Percentiles rank a stretch among this genome's conserved stretches.
phyloP scores from a whole-genome alignment of 2,329 filamentous ascomycete genomes.

The Talaromyces piceae region DNA sequence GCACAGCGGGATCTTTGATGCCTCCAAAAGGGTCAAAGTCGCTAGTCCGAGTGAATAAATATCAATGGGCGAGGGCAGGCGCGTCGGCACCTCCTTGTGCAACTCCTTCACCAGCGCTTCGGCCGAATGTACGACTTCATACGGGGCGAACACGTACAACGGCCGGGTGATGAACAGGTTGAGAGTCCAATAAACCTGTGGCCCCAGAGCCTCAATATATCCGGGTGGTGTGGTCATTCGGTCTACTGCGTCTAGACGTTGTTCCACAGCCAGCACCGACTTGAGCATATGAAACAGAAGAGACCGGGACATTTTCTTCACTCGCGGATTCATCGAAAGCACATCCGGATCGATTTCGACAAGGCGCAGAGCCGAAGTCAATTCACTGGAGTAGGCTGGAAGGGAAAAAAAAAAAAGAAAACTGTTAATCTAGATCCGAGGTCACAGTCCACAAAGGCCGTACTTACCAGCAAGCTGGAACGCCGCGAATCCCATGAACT shows the following conservation, averaged over 20 bases:
- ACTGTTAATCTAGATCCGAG: background rate
- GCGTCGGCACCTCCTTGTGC: slow-evolving; percentile 25
- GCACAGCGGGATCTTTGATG: slow-evolving; percentile 33
- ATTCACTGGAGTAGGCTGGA: slow-evolving; percentile 11
- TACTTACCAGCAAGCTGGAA: slow-evolving; percentile 33
- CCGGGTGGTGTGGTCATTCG: slow-evolving; percentile 3
- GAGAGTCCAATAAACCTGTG: slow-evolving; percentile 37
- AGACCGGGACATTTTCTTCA: slow-evolving; percentile 9
- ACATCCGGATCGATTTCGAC: slow-evolving; percentile 10
- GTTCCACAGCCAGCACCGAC: slow-evolving; percentile 4
- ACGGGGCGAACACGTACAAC: slow-evolving; percentile 34
- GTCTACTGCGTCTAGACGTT: slow-evolving; percentile 6
- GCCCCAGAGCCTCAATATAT: slow-evolving; percentile 31
- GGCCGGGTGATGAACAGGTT: slow-evolving; percentile 37
- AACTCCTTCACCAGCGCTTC: slow-evolving; percentile 35
- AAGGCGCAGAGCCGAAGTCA: slow-evolving; percentile 8
- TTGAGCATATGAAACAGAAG: slow-evolving; percentile 8
- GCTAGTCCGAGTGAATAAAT: slow-evolving; percentile 34
- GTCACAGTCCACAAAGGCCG: background rate
- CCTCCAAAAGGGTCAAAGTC: slow-evolving; percentile 36
- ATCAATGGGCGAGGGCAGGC: slow-evolving; percentile 33
- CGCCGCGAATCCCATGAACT: slow-evolving; percentile 28
- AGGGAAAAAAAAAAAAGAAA: background rate
- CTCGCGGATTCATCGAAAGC: slow-evolving; percentile 7
- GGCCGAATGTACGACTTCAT: slow-evolving; percentile 35